phyloP scores from a whole-genome alignment of 2,329 filamentous ascomycete species.

The Furcasterigmium sp. region DNA sequence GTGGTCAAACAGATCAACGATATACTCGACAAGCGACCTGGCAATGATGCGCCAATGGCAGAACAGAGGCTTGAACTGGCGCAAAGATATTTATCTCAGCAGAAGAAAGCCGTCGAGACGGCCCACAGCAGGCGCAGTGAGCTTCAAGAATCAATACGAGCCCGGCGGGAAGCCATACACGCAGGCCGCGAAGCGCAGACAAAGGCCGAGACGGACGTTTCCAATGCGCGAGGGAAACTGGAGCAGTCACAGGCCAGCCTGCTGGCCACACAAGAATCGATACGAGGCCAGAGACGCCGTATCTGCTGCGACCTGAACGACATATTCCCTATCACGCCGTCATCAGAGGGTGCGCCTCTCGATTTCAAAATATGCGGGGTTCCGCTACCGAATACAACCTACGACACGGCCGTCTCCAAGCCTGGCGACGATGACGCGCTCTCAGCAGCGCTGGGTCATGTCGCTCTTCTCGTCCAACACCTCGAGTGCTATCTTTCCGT shows the following conservation, averaged over 20 bases:
- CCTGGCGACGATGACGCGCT: conserved; percentile 59
- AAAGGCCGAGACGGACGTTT: conserved; percentile 55
- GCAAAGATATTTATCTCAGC: conserved; percentile 51
- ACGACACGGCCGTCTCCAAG: conserved; percentile 45
- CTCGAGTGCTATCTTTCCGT: conserved; percentile 79
- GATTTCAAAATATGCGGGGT: conserved; percentile 80
- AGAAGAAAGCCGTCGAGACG: conserved; percentile 60
- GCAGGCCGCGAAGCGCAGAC: conserved; percentile 56
- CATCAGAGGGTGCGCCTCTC: conserved; percentile 52
- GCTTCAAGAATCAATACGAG: conserved; percentile 59
- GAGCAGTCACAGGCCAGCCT: conserved; percentile 49
- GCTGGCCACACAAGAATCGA: conserved; percentile 54
- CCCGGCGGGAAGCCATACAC: conserved; percentile 62
- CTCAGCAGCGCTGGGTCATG: conserved; percentile 76
- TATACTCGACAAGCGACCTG: conserved; percentile 37
- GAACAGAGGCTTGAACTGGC: conserved; percentile 43
- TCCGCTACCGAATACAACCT: conserved; percentile 73
- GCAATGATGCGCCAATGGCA: conserved; percentile 40
- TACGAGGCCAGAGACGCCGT: conserved; percentile 80
- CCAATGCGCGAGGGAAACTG: conserved; percentile 55
- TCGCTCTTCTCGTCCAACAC: conserved; percentile 67
- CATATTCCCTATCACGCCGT: conserved; percentile 76
- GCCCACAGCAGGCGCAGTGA: conserved; percentile 61
- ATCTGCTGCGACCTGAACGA: conserved; percentile 76
- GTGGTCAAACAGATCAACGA: conserved; percentile 75